phyloP scores from a whole-genome alignment of 2,329 filamentous ascomycete species.

The Colletotrichum cordylinicola region DNA sequence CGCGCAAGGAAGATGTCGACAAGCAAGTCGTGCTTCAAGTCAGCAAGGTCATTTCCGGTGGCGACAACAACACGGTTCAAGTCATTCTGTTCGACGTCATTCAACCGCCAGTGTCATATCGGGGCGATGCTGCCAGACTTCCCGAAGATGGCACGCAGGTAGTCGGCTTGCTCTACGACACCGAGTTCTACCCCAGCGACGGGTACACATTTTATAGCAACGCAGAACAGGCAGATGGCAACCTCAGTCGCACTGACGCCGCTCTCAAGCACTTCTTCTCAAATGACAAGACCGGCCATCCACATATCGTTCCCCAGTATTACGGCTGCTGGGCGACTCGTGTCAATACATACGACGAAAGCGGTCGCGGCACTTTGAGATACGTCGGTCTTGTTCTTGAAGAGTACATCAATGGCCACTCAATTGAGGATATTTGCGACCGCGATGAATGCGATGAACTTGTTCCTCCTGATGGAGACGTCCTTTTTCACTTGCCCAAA shows the following conservation, averaged over 20 bases:
- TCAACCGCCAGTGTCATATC: not conserved
- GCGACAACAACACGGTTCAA: not conserved
- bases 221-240: not conserved
- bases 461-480: not conserved
- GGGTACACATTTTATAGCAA: not conserved
- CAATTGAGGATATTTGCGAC: not conserved
- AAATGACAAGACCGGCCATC: not conserved
- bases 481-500: not conserved
- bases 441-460: not conserved
- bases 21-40: not conserved
- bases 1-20: not conserved
- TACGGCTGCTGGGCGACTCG: not conserved
- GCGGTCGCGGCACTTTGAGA: not conserved
- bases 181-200: not conserved
- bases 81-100: rapidly evolving
- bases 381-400: not conserved
- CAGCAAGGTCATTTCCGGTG: not conserved
- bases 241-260: not conserved
- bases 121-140: not conserved
- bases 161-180: not conserved
- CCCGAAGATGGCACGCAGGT: not conserved
- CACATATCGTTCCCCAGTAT: not conserved
- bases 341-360: not conserved
- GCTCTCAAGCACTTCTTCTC: not conserved
- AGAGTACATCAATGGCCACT: not conserved